phyloP scores from a whole-genome alignment of 2,329 filamentous ascomycete genomes.

The Aspergillus sp. region DNA sequence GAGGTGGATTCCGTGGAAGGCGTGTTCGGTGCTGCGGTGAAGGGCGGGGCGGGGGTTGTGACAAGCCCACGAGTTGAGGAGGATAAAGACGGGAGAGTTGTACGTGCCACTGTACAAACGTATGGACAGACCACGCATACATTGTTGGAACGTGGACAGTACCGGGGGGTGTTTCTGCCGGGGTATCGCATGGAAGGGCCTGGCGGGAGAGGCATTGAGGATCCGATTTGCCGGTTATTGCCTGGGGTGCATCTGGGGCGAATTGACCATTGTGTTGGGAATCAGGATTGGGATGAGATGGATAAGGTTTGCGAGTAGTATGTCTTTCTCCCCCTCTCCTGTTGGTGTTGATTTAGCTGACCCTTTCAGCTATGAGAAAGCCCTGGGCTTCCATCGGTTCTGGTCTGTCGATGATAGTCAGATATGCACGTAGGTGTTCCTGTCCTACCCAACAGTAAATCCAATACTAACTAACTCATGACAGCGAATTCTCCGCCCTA shows the following conservation, averaged over 20 bases:
- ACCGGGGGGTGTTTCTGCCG: constrained; percentile 71
- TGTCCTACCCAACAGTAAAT: too few relatives aligned
- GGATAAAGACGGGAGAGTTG: constrained; percentile 59
- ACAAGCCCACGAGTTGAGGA: constrained; percentile 47
- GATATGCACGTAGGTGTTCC: constrained; percentile 57
- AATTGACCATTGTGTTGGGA: constrained; percentile 95
- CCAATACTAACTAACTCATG: neutral
- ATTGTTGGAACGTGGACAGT: constrained; percentile 64
- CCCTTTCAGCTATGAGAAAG: constrained; percentile 64
- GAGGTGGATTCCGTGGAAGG: constrained; percentile 82
- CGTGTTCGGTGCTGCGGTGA: constrained; percentile 67
- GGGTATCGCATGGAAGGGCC: constrained; percentile 56
- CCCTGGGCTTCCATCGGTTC: constrained; percentile 90
- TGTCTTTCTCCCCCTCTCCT: constrained; percentile 10
- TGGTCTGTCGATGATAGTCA: constrained; percentile 92
- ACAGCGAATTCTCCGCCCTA: constrained; percentile 70
- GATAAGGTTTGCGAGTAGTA: constrained; percentile 53
- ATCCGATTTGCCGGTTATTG: constrained; percentile 43
- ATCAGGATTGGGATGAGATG: constrained; percentile 93
- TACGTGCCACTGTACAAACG: constrained; percentile 72
- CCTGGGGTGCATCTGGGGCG: constrained; percentile 60
- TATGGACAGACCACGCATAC: constrained; percentile 96
- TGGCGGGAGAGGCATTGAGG: constrained; percentile 27
- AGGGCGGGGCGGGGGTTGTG: constrained; percentile 35
- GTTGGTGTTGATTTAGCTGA: neutral